Base-by-base conservation (phyloP, 495 filamentous ascomycete species). In the Neurospora sp. region DNA sequence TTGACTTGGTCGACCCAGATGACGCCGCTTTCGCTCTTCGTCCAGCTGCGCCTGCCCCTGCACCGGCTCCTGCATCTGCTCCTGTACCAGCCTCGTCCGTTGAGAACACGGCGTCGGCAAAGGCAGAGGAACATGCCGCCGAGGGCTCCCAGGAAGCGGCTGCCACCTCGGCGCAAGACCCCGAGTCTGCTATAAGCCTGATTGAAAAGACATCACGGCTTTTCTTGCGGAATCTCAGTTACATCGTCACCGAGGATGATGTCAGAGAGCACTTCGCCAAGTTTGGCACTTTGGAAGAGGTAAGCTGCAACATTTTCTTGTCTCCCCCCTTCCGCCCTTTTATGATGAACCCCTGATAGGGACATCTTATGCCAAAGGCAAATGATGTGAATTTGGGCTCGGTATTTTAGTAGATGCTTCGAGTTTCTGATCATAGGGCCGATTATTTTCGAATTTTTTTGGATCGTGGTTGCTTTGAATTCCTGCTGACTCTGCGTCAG, bases 341-440 rank as follows among this genome's bases (percentile, higher is more conserved):
- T 79, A 86, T 94, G 95, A 98, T 98, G 95, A 98, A 91, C 82
- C 88, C 88, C 91, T 91, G 95, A 97, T 98, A 98, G 96, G 96
- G 96, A 98, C 95, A 98, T 87, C 94, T 92, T 89, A 98, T 96
- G 90, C 89, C 91, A 74, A 48, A 78, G 72, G 85, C 83, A 85
- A 84, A 73, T 87, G 87, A 88, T 86, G 87, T 82, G 83, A 87
- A 83, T 74, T 75, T 84, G 86, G 86, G 86, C 83, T 85, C 82
- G 84, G 81, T 85, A 87, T 89, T 88, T 88, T 89, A 88, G 86
- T 89, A 89, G 87, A 88, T 89, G 84, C 86, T 86, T 83, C 78
- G 83, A 83, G 78, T 83, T 78, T 84, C 85, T 83, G 81, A 84
- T 76, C 82, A 74, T 79, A 72, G 79, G 75, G 76, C 78, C 75